Base-by-base conservation (phyloP, 768 basidiomycete genomes). In the Pisolithus orientalis region DNA sequence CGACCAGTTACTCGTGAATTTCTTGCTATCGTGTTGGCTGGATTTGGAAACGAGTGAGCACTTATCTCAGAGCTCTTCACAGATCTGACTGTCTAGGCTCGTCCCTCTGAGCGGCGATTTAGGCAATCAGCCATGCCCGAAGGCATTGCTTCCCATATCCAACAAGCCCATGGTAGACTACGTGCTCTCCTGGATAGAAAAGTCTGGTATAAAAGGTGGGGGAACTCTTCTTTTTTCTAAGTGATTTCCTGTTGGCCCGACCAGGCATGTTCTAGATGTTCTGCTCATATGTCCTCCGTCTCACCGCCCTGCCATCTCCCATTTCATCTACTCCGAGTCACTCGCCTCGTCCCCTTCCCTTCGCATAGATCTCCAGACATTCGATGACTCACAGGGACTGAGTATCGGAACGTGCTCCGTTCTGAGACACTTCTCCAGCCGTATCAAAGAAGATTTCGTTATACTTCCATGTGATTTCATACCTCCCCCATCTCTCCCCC, bases 381-480 rank as follows among this genome's bases (percentile, higher is more conserved):
- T 83, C 47, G 90, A 91, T 49, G 86, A 90, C 59, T 80, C 84
- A 6, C 79, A 76, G 25, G 84, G 86, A 39, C 70, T 77, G 16
- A 75, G 76, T 50, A 75, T 77, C 6, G 90, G 89, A 40, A 91
- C 89, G 2, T 87, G 86, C 56, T 75, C 80, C 21, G 75, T 94
- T 25, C 76, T 95, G 53, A 79, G 82, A 48, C 82, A 91, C 62
- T 90, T 94, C 66, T 77, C 88, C 9, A 71, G 65, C 45, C 83
- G 84, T 45, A 93, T 94, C 56, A 75, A 79, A 56, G 82, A 82
- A 54, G 94, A 96, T 67, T 94, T 96, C 66, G 80, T 96, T 39
- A 68, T 97, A 24, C 78, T 97, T 2, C 87, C 94, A 6, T 96
- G 93, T 63, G 94, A 97, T 66, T 90, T 96, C 47, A 77, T 93